Conservation (phyloP, 116 monocot genomes). For the Dioscorea cayenensis region DNA sequence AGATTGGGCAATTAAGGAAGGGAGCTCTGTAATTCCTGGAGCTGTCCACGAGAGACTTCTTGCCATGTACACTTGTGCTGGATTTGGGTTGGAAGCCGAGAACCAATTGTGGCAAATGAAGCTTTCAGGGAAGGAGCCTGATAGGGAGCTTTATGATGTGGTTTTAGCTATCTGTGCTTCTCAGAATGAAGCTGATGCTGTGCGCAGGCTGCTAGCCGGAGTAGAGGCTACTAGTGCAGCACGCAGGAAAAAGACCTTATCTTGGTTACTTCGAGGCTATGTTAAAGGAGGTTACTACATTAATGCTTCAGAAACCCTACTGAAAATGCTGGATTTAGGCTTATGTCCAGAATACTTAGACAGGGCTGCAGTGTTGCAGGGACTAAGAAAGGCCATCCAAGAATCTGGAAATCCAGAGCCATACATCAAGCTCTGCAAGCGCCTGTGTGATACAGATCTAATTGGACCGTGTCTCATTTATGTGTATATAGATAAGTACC, state of each 20-base stretch:
- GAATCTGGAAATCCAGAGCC: constrained; percentile 59
- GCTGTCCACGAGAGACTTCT: constrained; percentile 85
- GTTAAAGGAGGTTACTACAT: constrained; percentile 80
- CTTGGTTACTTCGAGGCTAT: constrained; percentile 83
- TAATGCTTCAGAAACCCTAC: constrained; percentile 64
- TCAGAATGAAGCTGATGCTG: constrained; percentile 64
- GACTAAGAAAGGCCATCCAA: constrained; percentile 51
- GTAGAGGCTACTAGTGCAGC: constrained; percentile 32
- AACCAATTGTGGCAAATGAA: constrained; percentile 77
- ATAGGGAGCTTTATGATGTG: constrained; percentile 59
- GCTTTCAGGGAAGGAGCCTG: constrained; percentile 63
- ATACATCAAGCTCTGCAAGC: constrained; percentile 70
- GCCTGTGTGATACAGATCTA: constrained; percentile 61
- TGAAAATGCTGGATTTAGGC: constrained; percentile 71
- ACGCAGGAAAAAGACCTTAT: constrained; percentile 50
- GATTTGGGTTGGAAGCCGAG: constrained; percentile 71
- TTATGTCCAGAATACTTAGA: constrained; percentile 69
- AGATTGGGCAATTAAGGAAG: constrained; percentile 67
- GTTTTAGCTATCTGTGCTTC: constrained; percentile 89
- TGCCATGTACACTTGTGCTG: constrained; percentile 82
- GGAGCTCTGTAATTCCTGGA: constrained; percentile 27
- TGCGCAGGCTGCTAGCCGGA: constrained; percentile 58
- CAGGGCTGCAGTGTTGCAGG: constrained; percentile 70
- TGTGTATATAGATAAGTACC: constrained; percentile 53
- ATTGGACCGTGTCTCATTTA: constrained; percentile 77